These are phyloP conservation scores for Ceratocystis huliohia DNA, from an alignment of 2,329 filamentous ascomycete genomes.

Conservation along the genomic window DNA sequence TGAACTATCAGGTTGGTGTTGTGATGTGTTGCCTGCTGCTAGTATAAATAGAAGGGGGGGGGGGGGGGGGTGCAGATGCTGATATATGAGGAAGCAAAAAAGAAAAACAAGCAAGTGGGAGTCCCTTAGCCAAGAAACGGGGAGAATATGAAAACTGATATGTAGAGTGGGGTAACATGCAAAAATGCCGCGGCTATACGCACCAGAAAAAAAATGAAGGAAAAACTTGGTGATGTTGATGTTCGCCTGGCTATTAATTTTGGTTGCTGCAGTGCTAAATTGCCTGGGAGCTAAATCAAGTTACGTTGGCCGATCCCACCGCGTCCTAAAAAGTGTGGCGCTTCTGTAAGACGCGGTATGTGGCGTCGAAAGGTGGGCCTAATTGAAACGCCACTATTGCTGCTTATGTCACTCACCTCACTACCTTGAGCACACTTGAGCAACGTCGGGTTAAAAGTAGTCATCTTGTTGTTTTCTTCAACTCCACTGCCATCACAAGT, in stretches of 20 bases:
- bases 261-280: conserved; percentile 6
- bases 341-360: background rate
- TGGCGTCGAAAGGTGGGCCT: background rate
- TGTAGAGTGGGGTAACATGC: background rate
- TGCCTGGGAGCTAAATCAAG: background rate
- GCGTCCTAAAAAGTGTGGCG: conserved; percentile 8
- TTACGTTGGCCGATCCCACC: conserved; percentile 7
- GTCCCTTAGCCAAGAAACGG: background rate
- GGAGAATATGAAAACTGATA: background rate
- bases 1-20: background rate
- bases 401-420: background rate
- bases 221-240: background rate
- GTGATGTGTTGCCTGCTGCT: background rate
- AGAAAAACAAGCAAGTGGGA: background rate
- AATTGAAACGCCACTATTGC: background rate
- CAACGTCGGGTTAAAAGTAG: background rate
- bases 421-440: no score
- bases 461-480: background rate
- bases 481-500: background rate
- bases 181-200: background rate
- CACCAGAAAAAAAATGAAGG: background rate
- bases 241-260: background rate
- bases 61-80: background rate
- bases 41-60: background rate
- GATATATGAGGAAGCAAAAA: conserved; percentile 2